Conservation (phyloP, 352 stramenopile genomes). For the Phytopythium aichiense region DNA sequence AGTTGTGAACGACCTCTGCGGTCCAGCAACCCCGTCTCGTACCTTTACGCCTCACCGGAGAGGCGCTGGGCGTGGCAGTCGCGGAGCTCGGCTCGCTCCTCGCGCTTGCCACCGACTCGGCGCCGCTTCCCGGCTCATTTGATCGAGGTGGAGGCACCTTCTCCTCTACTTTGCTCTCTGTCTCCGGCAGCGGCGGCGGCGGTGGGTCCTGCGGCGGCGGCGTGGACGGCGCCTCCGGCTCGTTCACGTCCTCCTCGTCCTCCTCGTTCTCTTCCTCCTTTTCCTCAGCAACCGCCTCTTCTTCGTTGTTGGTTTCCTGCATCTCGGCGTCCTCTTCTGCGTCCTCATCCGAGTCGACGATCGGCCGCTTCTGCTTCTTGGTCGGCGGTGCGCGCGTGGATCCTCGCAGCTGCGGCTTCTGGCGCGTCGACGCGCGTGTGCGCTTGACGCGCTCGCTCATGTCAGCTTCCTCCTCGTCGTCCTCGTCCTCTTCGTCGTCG, state of each 20-base stretch:
- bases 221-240: constrained; percentile 11
- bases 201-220: background rate
- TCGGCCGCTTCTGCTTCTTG: constrained; percentile 33
- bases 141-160: background rate
- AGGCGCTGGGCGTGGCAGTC: constrained; percentile 25
- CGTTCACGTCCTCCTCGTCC: constrained; percentile 13
- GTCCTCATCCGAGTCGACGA: constrained; percentile 35
- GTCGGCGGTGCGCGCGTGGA: constrained; percentile 15
- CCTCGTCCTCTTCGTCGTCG: constrained; percentile 14
- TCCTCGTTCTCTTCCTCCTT: constrained; percentile 18
- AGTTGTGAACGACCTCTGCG: background rate
- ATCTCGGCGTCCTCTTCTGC: constrained; percentile 24
- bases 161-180: background rate
- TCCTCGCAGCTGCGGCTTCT: constrained; percentile 19
- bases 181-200: background rate
- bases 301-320: constrained; percentile 12
- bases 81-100: constrained; percentile 21
- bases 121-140: constrained; percentile 2
- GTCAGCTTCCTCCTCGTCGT: constrained; percentile 29
- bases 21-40: background rate
- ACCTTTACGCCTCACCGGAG: constrained; percentile 37
- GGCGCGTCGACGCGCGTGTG: constrained; percentile 2
- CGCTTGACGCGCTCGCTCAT: constrained; percentile 19
- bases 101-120: background rate
- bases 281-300: constrained; percentile 1